Evolutionary conservation across 352 stramenopile genomes (phyloP), one percentile per base, ranked within the genome.

Genomic region (Phytophthora pistaciae): DNA sequence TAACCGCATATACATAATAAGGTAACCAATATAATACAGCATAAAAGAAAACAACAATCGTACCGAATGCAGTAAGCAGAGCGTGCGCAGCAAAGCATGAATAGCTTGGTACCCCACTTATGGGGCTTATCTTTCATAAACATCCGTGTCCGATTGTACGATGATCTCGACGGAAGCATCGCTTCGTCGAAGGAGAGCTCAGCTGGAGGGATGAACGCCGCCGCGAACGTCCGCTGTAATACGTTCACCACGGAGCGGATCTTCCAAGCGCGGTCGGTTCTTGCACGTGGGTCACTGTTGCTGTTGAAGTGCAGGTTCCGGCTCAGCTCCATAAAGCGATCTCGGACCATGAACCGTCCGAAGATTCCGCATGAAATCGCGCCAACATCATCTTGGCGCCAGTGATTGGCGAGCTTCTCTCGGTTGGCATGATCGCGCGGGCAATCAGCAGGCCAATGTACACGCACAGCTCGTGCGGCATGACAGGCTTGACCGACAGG

Each of bases 111-210:
- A 16, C 44, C 63, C 44, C 53, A 48, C 21, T 64, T 69, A 29
- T 62, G 54, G 7, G 44, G 61, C 1, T 63, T 69, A 49, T 50
- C 63, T 50, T 69, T 69, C 29, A 69, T 64, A 20, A 59, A 66
- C 49, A 58, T 33, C 21, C 48, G 49, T 21, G 42, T 62, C 6
- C 62, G 50, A 44, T 69, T 62, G 21, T 48, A 63, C 1, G 52
- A 23, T 5, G 62, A 64, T 31, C 33, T 40, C 3, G 54, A 64
- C 4, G 63, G 54, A 20, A 64, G 29, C 44, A 70, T 70, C n/a
- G 42, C 63, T 59, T 70, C 55, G 29, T 64, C 55, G 20, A 70
- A 70, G 0, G 54, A 64, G 0, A 70, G n/a, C 4, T 53, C 44
- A 0, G 55, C 42, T 21, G 44, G 54, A 6, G 55, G 36, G 3